phyloP scores from a whole-genome alignment of 2,329 filamentous ascomycete genomes.

The Talaromyces funiculosus region DNA sequence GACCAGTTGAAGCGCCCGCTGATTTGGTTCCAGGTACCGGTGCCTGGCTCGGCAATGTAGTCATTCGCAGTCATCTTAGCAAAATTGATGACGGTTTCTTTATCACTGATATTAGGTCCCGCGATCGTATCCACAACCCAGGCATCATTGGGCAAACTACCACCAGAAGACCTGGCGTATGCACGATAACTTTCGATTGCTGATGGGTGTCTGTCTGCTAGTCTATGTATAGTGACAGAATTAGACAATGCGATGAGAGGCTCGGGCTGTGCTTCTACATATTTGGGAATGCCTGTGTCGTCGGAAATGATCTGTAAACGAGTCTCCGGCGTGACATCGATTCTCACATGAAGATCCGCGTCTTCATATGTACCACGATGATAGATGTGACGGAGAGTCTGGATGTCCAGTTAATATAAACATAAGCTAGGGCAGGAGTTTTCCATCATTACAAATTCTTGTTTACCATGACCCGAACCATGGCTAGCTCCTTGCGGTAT shows the following conservation, averaged over 20 bases:
- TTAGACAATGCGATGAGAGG: slow-evolving; percentile 56
- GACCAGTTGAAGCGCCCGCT: slow-evolving; percentile 76
- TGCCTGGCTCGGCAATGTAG: slow-evolving; percentile 68
- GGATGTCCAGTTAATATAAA: background rate
- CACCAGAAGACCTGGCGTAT: slow-evolving; percentile 52
- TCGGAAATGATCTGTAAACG: slow-evolving; percentile 43
- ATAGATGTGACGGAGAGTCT: slow-evolving; percentile 73
- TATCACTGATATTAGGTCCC: slow-evolving; percentile 78
- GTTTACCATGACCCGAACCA: slow-evolving; percentile 15
- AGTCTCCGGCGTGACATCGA: slow-evolving; percentile 63
- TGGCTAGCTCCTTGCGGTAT: slow-evolving; percentile 23
- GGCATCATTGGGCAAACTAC: slow-evolving; percentile 34
- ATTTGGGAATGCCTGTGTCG: slow-evolving; percentile 32
- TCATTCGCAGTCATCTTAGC: slow-evolving; percentile 86
- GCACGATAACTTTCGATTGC: slow-evolving; percentile 73
- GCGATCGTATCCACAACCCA: slow-evolving; percentile 78
- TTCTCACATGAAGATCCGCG: slow-evolving; percentile 68
- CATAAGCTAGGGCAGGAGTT: background rate
- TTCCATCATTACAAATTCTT: slow-evolving; percentile 32
- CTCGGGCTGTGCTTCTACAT: slow-evolving; percentile 46
- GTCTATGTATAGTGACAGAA: slow-evolving; percentile 66
- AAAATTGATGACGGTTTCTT: slow-evolving; percentile 73
- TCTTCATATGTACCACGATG: slow-evolving; percentile 81
- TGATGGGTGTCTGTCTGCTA: slow-evolving; percentile 69
- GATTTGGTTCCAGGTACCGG: slow-evolving; percentile 78